Base-by-base conservation (phyloP, 305 asterid species). In the Fraxinus xanthoxyloides region DNA sequence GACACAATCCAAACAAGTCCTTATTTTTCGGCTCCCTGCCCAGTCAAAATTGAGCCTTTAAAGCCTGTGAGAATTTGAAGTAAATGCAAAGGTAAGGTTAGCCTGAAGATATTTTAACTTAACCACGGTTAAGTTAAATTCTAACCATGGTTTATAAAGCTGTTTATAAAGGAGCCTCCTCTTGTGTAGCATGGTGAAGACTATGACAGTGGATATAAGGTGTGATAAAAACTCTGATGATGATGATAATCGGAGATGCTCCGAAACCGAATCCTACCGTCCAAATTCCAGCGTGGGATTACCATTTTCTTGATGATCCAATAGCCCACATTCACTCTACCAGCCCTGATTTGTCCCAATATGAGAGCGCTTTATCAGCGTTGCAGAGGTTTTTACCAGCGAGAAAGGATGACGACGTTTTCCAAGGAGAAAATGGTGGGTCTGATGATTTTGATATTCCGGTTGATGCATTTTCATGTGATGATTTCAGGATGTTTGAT, bases 401-500 rank as follows among this genome's bases (percentile, higher is more conserved):
- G 0, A 91, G 90, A 81, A 82, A 61, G 13, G 89, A 88, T 74
- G 89, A 87, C 77, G 89, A 87, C 77, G 88, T 51, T 75, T 84
- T 82, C 1, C 72, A 72, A 51, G 81, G 70, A 0, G 83, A 48
- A 0, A 46, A 36, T 0, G 86, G 72, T 0, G 89, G 67, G 21
- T 77, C 78, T 61, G 95, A 89, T 40, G 93, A 90, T 12, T 79
- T 87, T 63, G 97, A 88, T 63, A 86, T 90, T 78, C 92, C 95
- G 2, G 90, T 86, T 77, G 95, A 92, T 85, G 89, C 92, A 0
- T 92, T 90, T 90, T 91, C 94, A 2, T 90, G 91, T 82, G 97
- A 92, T 76, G 54, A 92, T 54, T 92, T 92, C 89, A 90, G 97
- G 9, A 92, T 92, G 90, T 89, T 86, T 77, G 97, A 92, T 85